phyloP scores from a whole-genome alignment of 768 basidiomycete species.

The Pholiota conissans region DNA sequence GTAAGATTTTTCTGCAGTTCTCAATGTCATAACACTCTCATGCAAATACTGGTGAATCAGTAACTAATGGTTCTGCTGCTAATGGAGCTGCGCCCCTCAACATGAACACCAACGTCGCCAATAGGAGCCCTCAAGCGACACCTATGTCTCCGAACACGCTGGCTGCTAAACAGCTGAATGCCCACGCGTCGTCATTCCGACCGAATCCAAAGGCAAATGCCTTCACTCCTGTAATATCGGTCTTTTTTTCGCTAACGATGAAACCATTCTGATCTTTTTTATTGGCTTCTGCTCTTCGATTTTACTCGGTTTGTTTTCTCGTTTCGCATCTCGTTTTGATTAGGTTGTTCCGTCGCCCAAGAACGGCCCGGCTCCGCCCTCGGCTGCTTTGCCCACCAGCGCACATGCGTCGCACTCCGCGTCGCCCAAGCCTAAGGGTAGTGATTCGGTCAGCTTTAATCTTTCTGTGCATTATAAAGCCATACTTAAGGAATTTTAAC shows the following conservation, averaged over 20 bases:
- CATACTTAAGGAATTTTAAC: background rate
- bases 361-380: conserved; percentile 23
- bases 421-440: conserved; percentile 59
- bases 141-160: conserved; percentile 51
- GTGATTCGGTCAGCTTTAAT: conserved; percentile 46
- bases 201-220: conserved; percentile 80
- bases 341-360: conserved; percentile 51
- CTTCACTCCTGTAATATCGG: conserved; percentile 63
- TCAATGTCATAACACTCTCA: background rate
- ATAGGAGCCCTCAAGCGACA: conserved; percentile 14
- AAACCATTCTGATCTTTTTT: conserved; percentile 17
- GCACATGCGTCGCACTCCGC: conserved; percentile 34
- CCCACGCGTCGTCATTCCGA: conserved; percentile 88
- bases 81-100: conserved; percentile 14
- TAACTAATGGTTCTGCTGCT: background rate
- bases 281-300: conserved; percentile 19
- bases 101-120: conserved; percentile 14
- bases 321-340: conserved; percentile 19
- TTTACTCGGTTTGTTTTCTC: conserved; percentile 31
- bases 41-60: conserved; percentile 11
- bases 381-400: conserved; percentile 3
- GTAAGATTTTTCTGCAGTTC: background rate
- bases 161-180: conserved; percentile 70
- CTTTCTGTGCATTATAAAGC: background rate
- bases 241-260: conserved; percentile 24